Percentiles rank a stretch among this genome's conserved stretches.
Conservation (phyloP, 2,329 filamentous ascomycete genomes). For the Cucurbitaria berberidis region DNA sequence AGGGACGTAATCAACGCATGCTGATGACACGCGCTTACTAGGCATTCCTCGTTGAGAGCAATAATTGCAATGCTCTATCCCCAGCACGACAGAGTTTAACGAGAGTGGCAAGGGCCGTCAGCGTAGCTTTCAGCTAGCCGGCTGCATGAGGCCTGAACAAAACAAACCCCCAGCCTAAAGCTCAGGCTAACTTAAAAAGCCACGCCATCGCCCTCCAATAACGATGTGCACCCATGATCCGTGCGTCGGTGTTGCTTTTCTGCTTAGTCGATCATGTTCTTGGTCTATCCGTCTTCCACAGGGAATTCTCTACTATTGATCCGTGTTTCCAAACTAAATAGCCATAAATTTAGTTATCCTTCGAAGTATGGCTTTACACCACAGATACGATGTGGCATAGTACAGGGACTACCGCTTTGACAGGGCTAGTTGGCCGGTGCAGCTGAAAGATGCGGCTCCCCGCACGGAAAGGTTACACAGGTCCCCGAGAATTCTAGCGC, state of each 20-base stretch:
- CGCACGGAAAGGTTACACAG: background rate
- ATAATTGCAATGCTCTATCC: too few relatives aligned
- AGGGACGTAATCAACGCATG: too few relatives aligned
- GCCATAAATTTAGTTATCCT: too few relatives aligned
- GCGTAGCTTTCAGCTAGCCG: background rate
- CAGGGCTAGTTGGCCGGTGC: background rate
- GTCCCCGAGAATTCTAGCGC: background rate
- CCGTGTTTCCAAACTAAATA: too few relatives aligned
- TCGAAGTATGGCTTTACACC: too few relatives aligned
- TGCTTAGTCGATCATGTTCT: background rate
- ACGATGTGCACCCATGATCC: constrained; percentile 1
- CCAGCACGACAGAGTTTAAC: too few relatives aligned
- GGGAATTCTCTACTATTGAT: background rate
- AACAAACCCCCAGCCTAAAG: background rate
- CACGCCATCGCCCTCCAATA: constrained; percentile 3
- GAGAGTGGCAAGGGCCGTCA: background rate
- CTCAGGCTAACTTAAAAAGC: constrained; percentile 3
- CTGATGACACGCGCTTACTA: too few relatives aligned
- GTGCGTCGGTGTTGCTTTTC: background rate
- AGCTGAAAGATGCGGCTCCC: background rate
- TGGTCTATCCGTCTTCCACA: background rate
- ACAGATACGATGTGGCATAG: background rate
- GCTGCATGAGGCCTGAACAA: background rate
- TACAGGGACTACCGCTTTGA: background rate
- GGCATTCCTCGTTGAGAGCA: too few relatives aligned